Evolutionary conservation across 306 rosid genomes (phyloP), one percentile per base, ranked within the genome.

Genomic region (Cicer yamashitae): DNA sequence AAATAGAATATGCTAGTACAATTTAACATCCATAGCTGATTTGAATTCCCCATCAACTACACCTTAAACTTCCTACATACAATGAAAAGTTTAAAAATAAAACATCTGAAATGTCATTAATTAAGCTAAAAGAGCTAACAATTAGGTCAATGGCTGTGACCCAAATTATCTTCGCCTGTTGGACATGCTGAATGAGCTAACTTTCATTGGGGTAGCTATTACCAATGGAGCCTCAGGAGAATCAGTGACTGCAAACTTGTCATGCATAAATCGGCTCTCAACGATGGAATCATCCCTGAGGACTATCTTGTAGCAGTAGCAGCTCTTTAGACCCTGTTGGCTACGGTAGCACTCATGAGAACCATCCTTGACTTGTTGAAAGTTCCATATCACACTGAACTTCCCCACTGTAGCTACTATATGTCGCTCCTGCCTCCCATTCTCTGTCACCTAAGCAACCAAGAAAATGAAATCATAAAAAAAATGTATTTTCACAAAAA

Each of bases 181-280:
- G 83, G 98, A 92, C 43, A 96, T 85, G 93, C 98, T 96, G 82
- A 96, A 89, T 71, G 99, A 96, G 87, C 99, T 96, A 71, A 96
- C 96, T 89, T 96, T 96, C 96, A 92, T 63, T 66, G 98, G 99
- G 18, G 97, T 96, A 3, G 99, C 99, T 40, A 96, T 92, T 13
- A 96, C 99, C 80, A 89, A 86, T 0, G 99, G 99, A 34, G 99
- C 99, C 82, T 96, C 98, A 2, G 99, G 99, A 74, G 98, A 96
- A 75, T 89, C 94, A 0, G 90, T 79, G 73, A 92, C 94, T 6
- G 99, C 91, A 88, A 88, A 96, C 67, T 89, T 92, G 76, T 92
- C 97, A 3, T 92, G 97, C 99, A 96, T 96, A 88, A 92, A 96
- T 44, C 96, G 96, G 84, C 97, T 90, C 2, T 92, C 99, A 54